Base-by-base conservation (phyloP, 352 stramenopile species). In the Pythium aquatile region DNA sequence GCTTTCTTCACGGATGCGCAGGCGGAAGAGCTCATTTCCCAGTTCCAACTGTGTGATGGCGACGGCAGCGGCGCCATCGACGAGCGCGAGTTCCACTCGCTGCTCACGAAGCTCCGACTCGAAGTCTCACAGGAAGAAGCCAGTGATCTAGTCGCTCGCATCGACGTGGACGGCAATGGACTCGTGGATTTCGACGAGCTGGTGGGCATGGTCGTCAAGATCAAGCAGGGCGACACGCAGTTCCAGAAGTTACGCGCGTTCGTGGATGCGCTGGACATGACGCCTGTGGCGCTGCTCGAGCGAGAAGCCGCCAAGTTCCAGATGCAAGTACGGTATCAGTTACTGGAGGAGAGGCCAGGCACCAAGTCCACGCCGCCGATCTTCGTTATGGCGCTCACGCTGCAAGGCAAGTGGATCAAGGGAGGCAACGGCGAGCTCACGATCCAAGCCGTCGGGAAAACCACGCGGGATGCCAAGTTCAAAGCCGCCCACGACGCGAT, bases 391-490 rank as follows among this genome's bases (percentile, higher is more conserved):
- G 66, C 84, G 51, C 57, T 91, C 44, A 66, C 65, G 37, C 71
- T 92, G 20, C 52, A 70, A 8, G 76, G 79, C 17, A 85, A 88
- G 67, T 85, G 74, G 44, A 85, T 80, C 46, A 40, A 79, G 1
- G 73, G 74, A 11, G 46, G 54, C 32, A 70, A 75, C n/a, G 49
- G 54, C 35, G 69, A 79, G 53, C 61, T 68, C 29, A 71, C 47
- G 28, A 65, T 91, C 2, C 73, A 81, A 61, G 70, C 69, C 1
- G 58, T 76, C 3, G 82, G 82, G 0, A 82, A 75, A 56, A 85
- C 76, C 3, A 88, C 80, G 1, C 79, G 79, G 58, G 82, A 93
- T 52, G 82, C 84, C 56, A 93, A 93, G 55, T 87, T 89, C 68
- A 81, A 81, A 53, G 82, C 72, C 40, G 84, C 82, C 1, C 77